Percentiles rank a stretch among this genome's conserved stretches.
Evolutionary conservation across 1,284 basidiomycete genomes (phyloP).

Genomic region (Athelia sp.): DNA sequence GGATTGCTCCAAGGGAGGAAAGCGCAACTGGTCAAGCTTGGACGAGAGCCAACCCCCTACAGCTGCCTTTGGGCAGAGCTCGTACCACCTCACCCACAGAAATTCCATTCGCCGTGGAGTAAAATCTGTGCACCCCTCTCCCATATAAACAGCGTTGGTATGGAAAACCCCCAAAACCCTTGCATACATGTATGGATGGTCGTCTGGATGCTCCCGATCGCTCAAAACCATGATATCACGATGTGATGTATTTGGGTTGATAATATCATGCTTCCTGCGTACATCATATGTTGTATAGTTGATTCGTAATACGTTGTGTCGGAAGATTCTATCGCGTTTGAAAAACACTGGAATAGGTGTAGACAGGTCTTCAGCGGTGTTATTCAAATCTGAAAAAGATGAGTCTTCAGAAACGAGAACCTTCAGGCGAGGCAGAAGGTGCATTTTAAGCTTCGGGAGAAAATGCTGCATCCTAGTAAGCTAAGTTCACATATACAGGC

Average conservation of each 20-base stretch:
- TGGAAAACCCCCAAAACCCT: neutral
- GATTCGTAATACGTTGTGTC: constrained; percentile 24
- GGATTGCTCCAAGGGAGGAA: neutral
- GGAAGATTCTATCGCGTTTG: constrained; percentile 22
- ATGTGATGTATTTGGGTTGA: constrained; percentile 27
- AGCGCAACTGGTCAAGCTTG: neutral
- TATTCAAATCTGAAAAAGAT: neutral
- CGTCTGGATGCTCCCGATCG: constrained; percentile 13
- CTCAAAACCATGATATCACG: constrained; percentile 31
- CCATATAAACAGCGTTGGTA: neutral
- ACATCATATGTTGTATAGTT: constrained; percentile 44
- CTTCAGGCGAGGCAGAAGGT: constrained; percentile 1
- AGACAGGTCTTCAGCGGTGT: constrained; percentile 8
- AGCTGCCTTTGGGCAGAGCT: constrained; percentile 1
- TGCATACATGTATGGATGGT: neutral
- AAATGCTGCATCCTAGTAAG: constrained; percentile 8
- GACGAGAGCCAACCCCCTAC: constrained; percentile 10
- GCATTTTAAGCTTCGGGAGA: constrained; percentile 3
- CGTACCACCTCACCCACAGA: constrained; percentile 12
- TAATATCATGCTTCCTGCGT: constrained; percentile 28
- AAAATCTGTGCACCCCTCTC: neutral
- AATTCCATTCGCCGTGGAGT: constrained; percentile 1
- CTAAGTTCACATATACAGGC: neutral
- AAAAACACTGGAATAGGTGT: constrained; percentile 15
- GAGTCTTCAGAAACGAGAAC: neutral